phyloP scores from a whole-genome alignment of 73 alveolate genomes.

The Tetrahymena thermophila region DNA sequence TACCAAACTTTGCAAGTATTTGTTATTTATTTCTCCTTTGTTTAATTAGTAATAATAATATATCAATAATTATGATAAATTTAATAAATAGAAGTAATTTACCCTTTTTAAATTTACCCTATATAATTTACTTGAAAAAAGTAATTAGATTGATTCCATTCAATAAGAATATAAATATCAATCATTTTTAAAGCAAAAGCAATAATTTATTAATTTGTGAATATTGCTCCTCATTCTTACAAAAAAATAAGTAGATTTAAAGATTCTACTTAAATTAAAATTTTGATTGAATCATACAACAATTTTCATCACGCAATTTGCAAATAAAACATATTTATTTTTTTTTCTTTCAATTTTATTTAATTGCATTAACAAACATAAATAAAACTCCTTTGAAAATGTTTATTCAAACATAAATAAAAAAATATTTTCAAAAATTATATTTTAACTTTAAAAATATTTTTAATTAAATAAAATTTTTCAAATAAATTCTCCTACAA shows the following conservation, averaged over 20 bases:
- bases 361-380: too few species aligned
- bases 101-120: neutral
- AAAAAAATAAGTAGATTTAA: neutral
- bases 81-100: neutral
- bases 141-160: neutral
- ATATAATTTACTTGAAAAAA: neutral
- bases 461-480: neutral
- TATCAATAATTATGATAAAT: neutral
- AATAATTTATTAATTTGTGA: too few species aligned
- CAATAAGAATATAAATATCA: too few species aligned
- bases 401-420: too few species aligned
- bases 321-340: too few species aligned
- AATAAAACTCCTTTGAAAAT: too few species aligned
- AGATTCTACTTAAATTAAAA: neutral
- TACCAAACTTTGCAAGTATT: neutral
- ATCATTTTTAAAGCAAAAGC: neutral
- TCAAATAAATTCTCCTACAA: neutral
- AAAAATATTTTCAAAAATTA: too few species aligned
- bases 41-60: neutral
- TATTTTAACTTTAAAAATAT: too few species aligned
- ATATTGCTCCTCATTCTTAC: neutral
- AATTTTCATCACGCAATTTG: too few species aligned
- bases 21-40: neutral
- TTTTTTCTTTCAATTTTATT: too few species aligned
- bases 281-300: neutral